Conservation (phyloP, 306 rosid species). For the Aeschynomene evenia region DNA sequence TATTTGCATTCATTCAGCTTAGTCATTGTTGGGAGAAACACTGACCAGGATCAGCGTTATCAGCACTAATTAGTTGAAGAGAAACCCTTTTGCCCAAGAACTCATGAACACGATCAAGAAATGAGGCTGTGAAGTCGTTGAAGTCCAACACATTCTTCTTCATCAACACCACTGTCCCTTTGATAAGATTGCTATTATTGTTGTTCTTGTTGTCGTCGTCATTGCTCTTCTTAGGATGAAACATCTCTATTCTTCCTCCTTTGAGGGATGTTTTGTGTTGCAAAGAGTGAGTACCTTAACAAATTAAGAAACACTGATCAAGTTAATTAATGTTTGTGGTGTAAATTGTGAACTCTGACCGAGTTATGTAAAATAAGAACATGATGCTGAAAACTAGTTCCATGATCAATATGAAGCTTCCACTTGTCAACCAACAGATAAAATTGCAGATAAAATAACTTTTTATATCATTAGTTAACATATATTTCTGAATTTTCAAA, state of each 20-base stretch:
- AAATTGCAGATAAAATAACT: no score
- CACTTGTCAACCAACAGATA: background rate
- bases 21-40: background rate
- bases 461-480: no score
- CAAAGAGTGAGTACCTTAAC: no score
- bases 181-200: slow-evolving; percentile 8
- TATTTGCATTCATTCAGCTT: no score
- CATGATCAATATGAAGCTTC: background rate
- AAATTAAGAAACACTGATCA: no score
- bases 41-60: slow-evolving; percentile 46
- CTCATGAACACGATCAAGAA: slow-evolving; percentile 63
- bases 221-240: background rate
- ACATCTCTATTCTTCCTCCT: slow-evolving; percentile 11
- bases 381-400: background rate
- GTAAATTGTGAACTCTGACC: no score
- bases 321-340: background rate
- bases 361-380: no score
- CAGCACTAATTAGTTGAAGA: slow-evolving; percentile 59
- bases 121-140: slow-evolving; percentile 54
- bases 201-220: no score
- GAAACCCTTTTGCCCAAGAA: slow-evolving; percentile 53
- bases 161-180: slow-evolving; percentile 66
- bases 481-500: no score
- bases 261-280: no score
- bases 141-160: slow-evolving; percentile 74